Evolutionary conservation across 306 rosid genomes (phyloP).

Genomic region (Amphicarpaea edgeworthii): DNA sequence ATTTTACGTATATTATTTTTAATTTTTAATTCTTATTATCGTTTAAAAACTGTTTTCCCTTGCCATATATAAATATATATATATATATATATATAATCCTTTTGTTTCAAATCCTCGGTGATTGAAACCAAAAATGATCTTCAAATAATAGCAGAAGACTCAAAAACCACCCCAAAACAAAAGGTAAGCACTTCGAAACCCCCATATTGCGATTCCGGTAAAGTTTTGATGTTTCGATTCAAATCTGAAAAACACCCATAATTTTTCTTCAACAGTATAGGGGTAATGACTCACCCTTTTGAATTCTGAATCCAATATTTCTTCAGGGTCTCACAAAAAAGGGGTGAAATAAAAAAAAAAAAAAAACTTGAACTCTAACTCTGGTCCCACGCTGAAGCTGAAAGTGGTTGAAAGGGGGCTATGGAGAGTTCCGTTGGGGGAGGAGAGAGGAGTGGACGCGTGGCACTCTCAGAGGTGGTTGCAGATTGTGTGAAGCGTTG

Average conservation of each 20-base stretch:
- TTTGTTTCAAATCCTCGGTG: neutral
- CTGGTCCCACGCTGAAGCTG: conserved; percentile 18
- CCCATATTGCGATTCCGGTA: neutral
- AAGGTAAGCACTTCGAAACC: conserved; percentile 25
- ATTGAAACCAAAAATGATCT: conserved; percentile 29
- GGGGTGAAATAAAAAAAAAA: neutral
- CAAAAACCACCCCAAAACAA: neutral
- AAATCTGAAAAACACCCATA: conserved; percentile 26
- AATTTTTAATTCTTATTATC: no score
- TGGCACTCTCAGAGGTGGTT: conserved; percentile 77
- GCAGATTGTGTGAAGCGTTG: conserved; percentile 85
- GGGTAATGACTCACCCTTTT: neutral
- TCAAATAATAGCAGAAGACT: conserved; percentile 5
- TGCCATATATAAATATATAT: no score
- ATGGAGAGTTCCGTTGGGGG: conserved; percentile 64
- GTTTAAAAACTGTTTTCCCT: no score
- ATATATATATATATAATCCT: no score
- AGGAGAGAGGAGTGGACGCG: conserved; percentile 49
- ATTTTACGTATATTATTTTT: no score
- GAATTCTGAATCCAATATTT: neutral
- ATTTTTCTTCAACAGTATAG: neutral
- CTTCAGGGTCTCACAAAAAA: neutral
- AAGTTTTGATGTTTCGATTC: neutral
- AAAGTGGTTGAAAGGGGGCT: conserved; percentile 25
- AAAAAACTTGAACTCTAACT: neutral